phyloP scores from a whole-genome alignment of 2,329 filamentous ascomycete genomes.

The Aspergillus quadrilineatus region DNA sequence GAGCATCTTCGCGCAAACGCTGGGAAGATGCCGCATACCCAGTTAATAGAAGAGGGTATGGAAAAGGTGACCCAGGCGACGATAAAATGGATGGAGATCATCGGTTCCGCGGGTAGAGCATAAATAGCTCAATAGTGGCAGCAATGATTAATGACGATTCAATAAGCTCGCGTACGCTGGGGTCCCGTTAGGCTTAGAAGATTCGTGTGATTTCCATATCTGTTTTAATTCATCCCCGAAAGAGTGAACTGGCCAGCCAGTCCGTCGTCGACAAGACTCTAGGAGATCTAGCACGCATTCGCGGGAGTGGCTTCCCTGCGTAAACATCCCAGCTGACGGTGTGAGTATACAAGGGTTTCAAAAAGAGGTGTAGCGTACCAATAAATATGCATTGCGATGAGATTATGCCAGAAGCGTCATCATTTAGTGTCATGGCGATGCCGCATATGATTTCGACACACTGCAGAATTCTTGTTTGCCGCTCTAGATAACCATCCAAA shows the following conservation, averaged over 20 bases:
- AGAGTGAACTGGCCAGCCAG: slow-evolving; percentile 23
- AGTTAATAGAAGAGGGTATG: slow-evolving; percentile 52
- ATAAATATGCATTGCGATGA: slow-evolving; percentile 29
- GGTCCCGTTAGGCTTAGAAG: neutral
- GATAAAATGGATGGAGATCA: slow-evolving; percentile 21
- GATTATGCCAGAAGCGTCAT: slow-evolving; percentile 25
- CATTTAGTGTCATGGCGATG: slow-evolving; percentile 26
- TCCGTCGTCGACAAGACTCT: slow-evolving; percentile 18
- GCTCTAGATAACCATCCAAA: slow-evolving; percentile 19
- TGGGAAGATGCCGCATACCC: slow-evolving; percentile 54
- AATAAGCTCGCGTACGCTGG: neutral
- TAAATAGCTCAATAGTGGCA: neutral
- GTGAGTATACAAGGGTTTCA: neutral
- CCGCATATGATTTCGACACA: slow-evolving; percentile 27
- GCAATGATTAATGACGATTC: neutral
- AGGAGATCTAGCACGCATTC: slow-evolving; percentile 21
- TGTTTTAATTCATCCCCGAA: slow-evolving; percentile 23
- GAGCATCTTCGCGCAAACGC: slow-evolving; percentile 49
- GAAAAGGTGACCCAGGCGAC: slow-evolving; percentile 26
- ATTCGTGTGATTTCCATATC: slow-evolving; percentile 16
- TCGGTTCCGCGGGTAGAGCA: slow-evolving; percentile 18
- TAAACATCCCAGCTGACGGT: slow-evolving; percentile 20
- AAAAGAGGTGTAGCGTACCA: neutral
- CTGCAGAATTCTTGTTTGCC: slow-evolving; percentile 19
- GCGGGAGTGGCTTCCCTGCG: slow-evolving; percentile 10